phyloP scores from a whole-genome alignment of 768 basidiomycete genomes.

The Mrakia frigida region DNA sequence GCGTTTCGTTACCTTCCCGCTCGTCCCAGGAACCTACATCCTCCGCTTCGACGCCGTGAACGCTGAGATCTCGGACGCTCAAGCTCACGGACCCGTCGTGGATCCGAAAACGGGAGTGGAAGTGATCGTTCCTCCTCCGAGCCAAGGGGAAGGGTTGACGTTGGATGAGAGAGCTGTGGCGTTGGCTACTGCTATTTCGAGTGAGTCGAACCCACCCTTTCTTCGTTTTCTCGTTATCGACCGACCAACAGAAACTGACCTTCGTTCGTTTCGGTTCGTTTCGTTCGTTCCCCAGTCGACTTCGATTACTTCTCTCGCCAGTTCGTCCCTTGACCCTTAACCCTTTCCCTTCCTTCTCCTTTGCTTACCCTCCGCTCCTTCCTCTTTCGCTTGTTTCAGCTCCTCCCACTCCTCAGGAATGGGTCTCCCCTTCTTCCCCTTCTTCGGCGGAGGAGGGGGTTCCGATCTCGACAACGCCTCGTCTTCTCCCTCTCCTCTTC shows the following conservation, averaged over 20 bases:
- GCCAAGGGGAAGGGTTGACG: constrained; percentile 12
- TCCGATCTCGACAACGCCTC: constrained; percentile 13
- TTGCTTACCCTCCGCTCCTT: constrained; percentile 62
- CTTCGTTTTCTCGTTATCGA: background rate
- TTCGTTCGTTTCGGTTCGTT: background rate
- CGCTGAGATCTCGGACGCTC: constrained; percentile 4
- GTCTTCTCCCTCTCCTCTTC: background rate
- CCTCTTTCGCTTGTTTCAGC: constrained; percentile 41
- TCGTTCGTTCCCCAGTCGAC: constrained; percentile 8
- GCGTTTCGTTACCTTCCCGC: background rate
- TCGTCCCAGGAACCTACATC: constrained; percentile 23
- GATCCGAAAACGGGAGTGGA: constrained; percentile 15
- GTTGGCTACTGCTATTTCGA: constrained; percentile 29
- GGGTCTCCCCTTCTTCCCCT: constrained; percentile 26
- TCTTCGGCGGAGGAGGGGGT: constrained; percentile 27
- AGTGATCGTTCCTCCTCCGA: constrained; percentile 7
- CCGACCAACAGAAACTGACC: background rate
- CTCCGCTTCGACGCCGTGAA: constrained; percentile 30
- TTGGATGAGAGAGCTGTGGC: constrained; percentile 29
- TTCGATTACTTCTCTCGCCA: constrained; percentile 33
- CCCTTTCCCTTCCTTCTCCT: constrained; percentile 80
- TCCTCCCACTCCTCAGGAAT: constrained; percentile 22
- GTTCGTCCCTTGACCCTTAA: constrained; percentile 52
- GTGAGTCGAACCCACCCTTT: background rate
- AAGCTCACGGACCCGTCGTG: background rate